Base-by-base conservation (phyloP, 805 yeast genomes). In the Priceomyces fermenticarens region DNA sequence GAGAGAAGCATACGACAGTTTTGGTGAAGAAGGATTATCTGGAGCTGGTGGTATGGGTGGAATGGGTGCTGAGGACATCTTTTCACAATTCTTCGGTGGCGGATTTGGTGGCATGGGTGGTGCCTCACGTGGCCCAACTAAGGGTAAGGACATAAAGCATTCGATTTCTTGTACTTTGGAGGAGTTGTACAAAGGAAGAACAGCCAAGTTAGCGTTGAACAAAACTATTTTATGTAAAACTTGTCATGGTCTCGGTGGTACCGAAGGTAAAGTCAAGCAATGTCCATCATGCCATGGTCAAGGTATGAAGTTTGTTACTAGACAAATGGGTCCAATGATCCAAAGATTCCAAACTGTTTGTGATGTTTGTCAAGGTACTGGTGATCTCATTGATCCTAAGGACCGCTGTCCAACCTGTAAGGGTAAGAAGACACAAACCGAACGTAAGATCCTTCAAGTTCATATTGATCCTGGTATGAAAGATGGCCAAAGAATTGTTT, bases 261-360 rank as follows among this genome's bases (percentile, higher is more conserved):
- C 88, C 59, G 86, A 82, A 53, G 95, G 93, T 49, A 75, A 87
- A 43, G 95, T 90, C 50, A 85, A 85, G 73, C 81, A 81, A 56
- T 93, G 99, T 81, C 51, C 81, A 39, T 63, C 80, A 30, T 93
- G 99, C 82, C 78, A 80, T 60, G 99, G 99, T 67, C 77, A 78
- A 55, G 99, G 99, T 78, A 70, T 84, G 65, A 87, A 80, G 67
- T 84, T 91, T 51, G 85, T 89, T 52, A 88, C 97, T 39, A 86
- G 96, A 74, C 98, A 93, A 71, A 90, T 93, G 97, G 99, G 99
- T 55, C 97, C 96, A 52, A 88, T 93, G 90, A 86, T 93, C 58
- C 99, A 93, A 75, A 86, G 97, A 77, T 87, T 87, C 81, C 98
- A 93, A 73, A 81, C 95, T 35, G 82, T 81, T 40, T 93, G 99